Evolutionary conservation across 257 asterid genomes (phyloP), one percentile per base, ranked within the genome.

Genomic region (Marsdenia floribunda): DNA sequence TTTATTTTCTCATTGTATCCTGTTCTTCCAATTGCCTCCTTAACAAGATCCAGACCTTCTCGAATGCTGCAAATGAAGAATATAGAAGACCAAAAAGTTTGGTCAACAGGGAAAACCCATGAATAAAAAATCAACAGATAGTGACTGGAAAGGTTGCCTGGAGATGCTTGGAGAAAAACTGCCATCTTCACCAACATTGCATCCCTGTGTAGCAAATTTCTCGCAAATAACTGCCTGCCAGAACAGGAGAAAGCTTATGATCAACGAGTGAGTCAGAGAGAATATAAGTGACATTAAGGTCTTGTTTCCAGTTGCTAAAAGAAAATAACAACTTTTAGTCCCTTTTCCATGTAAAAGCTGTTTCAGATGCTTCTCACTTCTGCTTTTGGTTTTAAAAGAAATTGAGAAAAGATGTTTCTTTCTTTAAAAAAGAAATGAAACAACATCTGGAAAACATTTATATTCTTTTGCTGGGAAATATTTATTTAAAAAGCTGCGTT

Each of bases 181-280:
- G 71, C 99, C 99, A 76, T 95, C 98, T 80, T 92, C 98, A 70
- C 97, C 99, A 82, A 95, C 97, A 81, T 86, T 90, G 78, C 98
- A 95, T 77, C 94, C 99, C 83, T 82, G 88, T 47, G 80, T 74
- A 73, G 96, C 96, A 83, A 75, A 78, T 81, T 84, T 92, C 77
- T 95, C 98, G 47, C 90, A 73, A 80, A 95, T 90, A 75, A 95
- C 94, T 65, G 96, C 94, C 99, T 95, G 93, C 77, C 81, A 77
- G 18, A 68, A 64, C 29, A 66, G 78, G 68, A 79, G 40, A 44
- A 71, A 73, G 47, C 22, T 19, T 47, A 55, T 15, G 75, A 55
- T 74, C 35, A 70, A 70, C n/a, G 37, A 70, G 59, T 44, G 29
- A 60, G 68, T 49, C 6, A 53, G 68, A 61, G 21, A 35, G 35